Conservation (phyloP, 2,329 filamentous ascomycete species). For the Fusarium musae region DNA sequence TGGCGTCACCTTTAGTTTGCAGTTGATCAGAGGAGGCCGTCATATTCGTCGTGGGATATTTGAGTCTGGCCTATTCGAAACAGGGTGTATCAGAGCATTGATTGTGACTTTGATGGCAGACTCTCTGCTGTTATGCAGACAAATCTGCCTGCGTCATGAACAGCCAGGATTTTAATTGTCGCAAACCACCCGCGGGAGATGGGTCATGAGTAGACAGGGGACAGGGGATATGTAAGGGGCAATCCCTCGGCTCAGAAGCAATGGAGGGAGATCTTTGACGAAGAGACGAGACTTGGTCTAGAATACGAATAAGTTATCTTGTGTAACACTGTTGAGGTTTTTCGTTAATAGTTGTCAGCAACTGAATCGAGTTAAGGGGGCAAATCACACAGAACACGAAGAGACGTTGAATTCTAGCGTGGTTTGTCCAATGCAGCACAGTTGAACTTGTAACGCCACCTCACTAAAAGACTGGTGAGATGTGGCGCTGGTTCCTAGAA, state of each 20-base stretch:
- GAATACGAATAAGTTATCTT: neutral
- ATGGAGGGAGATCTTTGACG: neutral
- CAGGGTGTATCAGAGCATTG: neutral
- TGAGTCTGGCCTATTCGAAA: neutral
- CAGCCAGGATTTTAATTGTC: slow-evolving; percentile 32
- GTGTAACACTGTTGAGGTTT: slow-evolving; percentile 2
- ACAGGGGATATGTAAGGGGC: slow-evolving; percentile 7
- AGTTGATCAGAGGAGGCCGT: slow-evolving; percentile 28
- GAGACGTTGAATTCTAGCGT: slow-evolving; percentile 11
- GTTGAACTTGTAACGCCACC: slow-evolving; percentile 13
- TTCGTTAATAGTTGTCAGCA: slow-evolving; percentile 3
- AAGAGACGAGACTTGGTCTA: neutral
- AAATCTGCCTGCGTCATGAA: slow-evolving; percentile 31
- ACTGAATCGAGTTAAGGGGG: slow-evolving; percentile 17
- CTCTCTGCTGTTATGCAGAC: slow-evolving; percentile 17
- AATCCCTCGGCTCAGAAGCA: neutral
- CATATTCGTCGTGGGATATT: slow-evolving; percentile 12
- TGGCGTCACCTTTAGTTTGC: slow-evolving; percentile 16
- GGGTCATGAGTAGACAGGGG: slow-evolving; percentile 19
- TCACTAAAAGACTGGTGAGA: neutral
- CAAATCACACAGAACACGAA: slow-evolving; percentile 16
- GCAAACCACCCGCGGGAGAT: slow-evolving; percentile 13
- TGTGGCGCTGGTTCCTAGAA: slow-evolving; percentile 24
- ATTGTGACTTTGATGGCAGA: neutral
- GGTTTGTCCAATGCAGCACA: slow-evolving; percentile 1